These are phyloP conservation scores for Arctostaphylos glauca DNA, from an alignment of 148 eudicot genomes.

Conservation along the genomic window DNA sequence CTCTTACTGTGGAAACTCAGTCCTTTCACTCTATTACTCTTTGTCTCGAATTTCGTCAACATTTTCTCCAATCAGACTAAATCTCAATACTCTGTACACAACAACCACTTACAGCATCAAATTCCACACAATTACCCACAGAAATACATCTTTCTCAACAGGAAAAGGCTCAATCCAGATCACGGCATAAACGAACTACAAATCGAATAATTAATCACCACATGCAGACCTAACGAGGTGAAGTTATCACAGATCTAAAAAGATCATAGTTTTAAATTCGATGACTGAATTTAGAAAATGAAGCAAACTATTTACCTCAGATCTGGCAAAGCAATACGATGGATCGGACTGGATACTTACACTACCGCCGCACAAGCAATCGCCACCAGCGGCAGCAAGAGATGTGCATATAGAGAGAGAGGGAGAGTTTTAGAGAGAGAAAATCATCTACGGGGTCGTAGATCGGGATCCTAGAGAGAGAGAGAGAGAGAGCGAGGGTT, in stretches of 20 bases:
- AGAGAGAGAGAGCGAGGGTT: background rate
- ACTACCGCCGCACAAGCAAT: slow-evolving; percentile 1
- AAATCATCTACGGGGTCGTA: background rate
- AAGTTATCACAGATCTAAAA: background rate
- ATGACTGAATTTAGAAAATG: background rate
- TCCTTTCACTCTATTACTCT: slow-evolving; percentile 83
- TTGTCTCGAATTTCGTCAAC: slow-evolving; percentile 85
- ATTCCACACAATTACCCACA: slow-evolving; percentile 12
- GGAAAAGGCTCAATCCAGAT: background rate
- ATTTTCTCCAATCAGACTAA: slow-evolving; percentile 24
- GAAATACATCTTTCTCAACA: background rate
- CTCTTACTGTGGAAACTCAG: slow-evolving; percentile 69
- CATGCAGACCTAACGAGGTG: background rate
- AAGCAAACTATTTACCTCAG: slow-evolving; percentile 7
- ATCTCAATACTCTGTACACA: background rate
- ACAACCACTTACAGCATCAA: slow-evolving; percentile 31
- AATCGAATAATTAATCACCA: background rate
- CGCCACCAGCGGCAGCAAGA: background rate
- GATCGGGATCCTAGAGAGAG: slow-evolving; percentile 5
- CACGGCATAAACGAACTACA: background rate
- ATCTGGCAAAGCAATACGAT: background rate
- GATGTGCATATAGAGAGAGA: background rate
- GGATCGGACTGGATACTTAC: background rate
- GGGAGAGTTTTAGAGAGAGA: background rate
- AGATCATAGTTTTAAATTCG: background rate